Percentiles rank a stretch among this genome's conserved stretches.
phyloP scores from a whole-genome alignment of 2,329 filamentous ascomycete genomes.

The Alternaria hordeiaustralica region DNA sequence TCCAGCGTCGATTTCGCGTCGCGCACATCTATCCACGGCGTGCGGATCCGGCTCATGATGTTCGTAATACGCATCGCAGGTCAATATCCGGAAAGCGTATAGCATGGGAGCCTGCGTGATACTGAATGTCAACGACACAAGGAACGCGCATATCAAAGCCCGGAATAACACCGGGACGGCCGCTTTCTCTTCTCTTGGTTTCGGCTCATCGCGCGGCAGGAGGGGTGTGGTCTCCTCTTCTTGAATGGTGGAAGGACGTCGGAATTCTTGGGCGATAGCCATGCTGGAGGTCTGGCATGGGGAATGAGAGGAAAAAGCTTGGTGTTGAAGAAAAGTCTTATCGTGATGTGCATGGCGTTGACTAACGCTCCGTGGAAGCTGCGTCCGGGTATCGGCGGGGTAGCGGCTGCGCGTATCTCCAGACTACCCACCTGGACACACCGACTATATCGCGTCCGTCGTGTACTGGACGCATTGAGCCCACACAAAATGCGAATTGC shows the following conservation, averaged over 20 bases:
- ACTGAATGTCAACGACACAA: constrained; percentile 62
- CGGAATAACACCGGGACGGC: constrained; percentile 46
- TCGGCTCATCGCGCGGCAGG: constrained; percentile 14
- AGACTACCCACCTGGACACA: neutral
- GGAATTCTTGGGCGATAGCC: constrained; percentile 7
- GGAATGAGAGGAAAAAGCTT: neutral
- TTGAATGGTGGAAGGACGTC: neutral
- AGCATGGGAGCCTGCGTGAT: constrained; percentile 61
- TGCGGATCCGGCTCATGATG: constrained; percentile 57
- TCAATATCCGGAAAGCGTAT: constrained; percentile 75
- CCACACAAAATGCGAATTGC: neutral
- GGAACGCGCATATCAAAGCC: constrained; percentile 64
- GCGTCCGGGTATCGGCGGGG: constrained; percentile 15
- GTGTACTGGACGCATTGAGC: neutral
- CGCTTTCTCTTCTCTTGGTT: constrained; percentile 15
- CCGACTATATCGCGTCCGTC: neutral
- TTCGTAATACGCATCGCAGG: constrained; percentile 72
- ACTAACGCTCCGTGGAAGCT: constrained; percentile 4
- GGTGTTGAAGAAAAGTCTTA: constrained; percentile 7
- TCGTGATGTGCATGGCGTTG: neutral
- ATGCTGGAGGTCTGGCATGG: constrained; percentile 1
- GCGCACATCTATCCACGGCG: constrained; percentile 62
- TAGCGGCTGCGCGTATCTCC: neutral
- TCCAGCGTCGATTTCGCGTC: constrained; percentile 67
- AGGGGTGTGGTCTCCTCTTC: constrained; percentile 29